Percentiles rank a stretch among this genome's conserved stretches.
phyloP scores from a whole-genome alignment of 2,329 filamentous ascomycete species.

The Monilinia aucupariae region DNA sequence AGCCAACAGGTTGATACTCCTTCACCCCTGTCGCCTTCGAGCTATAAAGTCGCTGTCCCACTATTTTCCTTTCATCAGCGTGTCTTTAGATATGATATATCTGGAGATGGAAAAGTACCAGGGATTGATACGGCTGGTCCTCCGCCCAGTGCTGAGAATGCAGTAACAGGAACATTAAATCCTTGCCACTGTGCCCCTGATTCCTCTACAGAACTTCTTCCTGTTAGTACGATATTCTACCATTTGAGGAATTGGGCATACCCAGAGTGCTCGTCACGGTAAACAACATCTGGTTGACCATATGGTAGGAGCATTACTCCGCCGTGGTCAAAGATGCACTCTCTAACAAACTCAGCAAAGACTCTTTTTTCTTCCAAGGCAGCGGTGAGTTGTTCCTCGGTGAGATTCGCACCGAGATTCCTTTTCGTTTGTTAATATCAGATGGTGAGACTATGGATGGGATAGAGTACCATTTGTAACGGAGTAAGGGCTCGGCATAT shows the following conservation, averaged over 20 bases:
- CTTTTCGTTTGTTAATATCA: background rate
- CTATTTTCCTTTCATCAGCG: slow-evolving; percentile 11
- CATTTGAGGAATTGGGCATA: background rate
- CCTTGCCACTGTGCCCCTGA: slow-evolving; percentile 24
- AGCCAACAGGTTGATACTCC: slow-evolving; percentile 22
- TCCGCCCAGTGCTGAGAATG: slow-evolving; percentile 23
- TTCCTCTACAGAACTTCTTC: slow-evolving; percentile 11
- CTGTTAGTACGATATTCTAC: background rate
- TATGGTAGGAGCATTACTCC: slow-evolving; percentile 23
- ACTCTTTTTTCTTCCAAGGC: slow-evolving; percentile 16
- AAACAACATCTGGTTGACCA: slow-evolving; percentile 13
- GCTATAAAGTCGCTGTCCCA: slow-evolving; percentile 20
- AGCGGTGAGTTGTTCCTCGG: slow-evolving; percentile 11
- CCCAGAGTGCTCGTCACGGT: slow-evolving; percentile 18
- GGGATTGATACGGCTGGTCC: slow-evolving; percentile 24
- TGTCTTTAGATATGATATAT: fast-evolving
- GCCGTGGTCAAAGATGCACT: slow-evolving; percentile 18
- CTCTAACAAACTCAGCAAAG: slow-evolving; percentile 19
- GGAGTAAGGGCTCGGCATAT: slow-evolving; percentile 15
- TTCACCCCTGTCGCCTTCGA: slow-evolving; percentile 18
- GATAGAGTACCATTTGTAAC: slow-evolving; percentile 14
- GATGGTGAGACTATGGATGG: background rate
- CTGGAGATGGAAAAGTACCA: slow-evolving; percentile 4
- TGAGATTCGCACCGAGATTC: slow-evolving; percentile 20
- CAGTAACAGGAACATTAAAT: slow-evolving; percentile 21